Conservation (phyloP, 371 early-diverging fungal genomes). For the Mucor circinelloides region DNA sequence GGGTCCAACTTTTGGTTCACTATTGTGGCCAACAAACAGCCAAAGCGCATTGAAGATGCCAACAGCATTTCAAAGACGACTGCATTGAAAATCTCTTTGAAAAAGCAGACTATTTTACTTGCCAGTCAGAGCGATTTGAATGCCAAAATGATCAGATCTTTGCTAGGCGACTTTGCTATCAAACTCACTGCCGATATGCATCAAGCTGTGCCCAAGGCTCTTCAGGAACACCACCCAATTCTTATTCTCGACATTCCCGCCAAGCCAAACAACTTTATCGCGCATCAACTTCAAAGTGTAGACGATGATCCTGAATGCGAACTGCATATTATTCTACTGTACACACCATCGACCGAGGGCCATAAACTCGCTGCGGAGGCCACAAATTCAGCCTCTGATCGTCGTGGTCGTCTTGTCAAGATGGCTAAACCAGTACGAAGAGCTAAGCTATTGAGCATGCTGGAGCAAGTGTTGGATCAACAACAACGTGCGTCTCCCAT, state of each 20-base stretch:
- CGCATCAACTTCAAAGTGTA: conserved; percentile 46
- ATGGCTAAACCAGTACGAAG: conserved; percentile 65
- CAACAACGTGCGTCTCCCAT: conserved; percentile 11
- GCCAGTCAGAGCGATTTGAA: conserved; percentile 39
- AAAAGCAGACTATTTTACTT: conserved; percentile 36
- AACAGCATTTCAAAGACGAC: conserved; percentile 1
- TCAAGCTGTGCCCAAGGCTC: conserved; percentile 43
- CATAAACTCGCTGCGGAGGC: conserved; percentile 48
- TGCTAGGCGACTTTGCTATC: conserved; percentile 34
- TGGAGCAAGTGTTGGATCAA: conserved; percentile 40
- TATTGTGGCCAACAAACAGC: conserved; percentile 35
- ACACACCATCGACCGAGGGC: conserved; percentile 51
- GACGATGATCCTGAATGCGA: conserved; percentile 52
- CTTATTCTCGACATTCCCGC: conserved; percentile 48
- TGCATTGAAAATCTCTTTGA: conserved; percentile 16
- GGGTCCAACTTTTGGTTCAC: conserved; percentile 68
- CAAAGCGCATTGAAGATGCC: conserved; percentile 15
- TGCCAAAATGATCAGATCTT: conserved; percentile 41
- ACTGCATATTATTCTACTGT: conserved; percentile 44
- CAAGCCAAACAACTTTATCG: conserved; percentile 38
- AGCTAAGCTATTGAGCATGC: conserved; percentile 44
- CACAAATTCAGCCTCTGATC: conserved; percentile 41
- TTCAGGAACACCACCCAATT: conserved; percentile 44
- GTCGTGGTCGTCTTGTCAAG: conserved; percentile 47
- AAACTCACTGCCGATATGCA: conserved; percentile 37